Percentiles rank a stretch among this genome's conserved stretches.
These are phyloP conservation scores for Emmonsiellopsis sp. DNA, from an alignment of 2,329 filamentous ascomycete genomes.

Conservation along the genomic window DNA sequence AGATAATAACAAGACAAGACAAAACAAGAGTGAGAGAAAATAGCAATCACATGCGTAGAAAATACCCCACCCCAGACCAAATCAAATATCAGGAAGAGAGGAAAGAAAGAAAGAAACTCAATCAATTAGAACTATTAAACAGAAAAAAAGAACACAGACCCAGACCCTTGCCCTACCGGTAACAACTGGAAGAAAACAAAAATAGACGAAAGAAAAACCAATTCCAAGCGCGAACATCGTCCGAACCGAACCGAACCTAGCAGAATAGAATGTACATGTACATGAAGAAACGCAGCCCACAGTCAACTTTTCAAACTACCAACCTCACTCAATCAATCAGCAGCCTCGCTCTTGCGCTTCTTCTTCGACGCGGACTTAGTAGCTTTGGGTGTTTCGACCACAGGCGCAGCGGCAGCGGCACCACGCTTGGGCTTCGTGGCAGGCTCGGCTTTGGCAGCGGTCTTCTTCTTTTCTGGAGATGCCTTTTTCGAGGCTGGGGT, in stretches of 20 bases:
- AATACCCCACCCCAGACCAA: too few relatives aligned
- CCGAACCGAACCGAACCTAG: too few relatives aligned
- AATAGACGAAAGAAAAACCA: neutral
- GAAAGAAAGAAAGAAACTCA: too few relatives aligned
- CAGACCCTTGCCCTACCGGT: neutral
- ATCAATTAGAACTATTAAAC: too few relatives aligned
- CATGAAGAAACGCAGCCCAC: too few relatives aligned
- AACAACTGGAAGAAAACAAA: neutral
- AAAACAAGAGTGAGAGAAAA: too few relatives aligned
- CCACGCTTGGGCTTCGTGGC: constrained; percentile 27
- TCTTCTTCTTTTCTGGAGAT: constrained; percentile 26
- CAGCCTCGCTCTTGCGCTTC: constrained; percentile 39
- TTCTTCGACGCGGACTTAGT: constrained; percentile 32
- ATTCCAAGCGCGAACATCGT: too few relatives aligned
- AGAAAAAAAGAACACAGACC: too few relatives aligned
- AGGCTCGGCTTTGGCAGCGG: constrained; percentile 12
- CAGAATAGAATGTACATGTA: too few relatives aligned
- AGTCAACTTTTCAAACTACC: constrained; percentile 1
- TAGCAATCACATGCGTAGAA: too few relatives aligned
- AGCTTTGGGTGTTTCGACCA: constrained; percentile 21
- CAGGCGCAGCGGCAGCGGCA: constrained; percentile 13
- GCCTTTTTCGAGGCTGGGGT: constrained; percentile 27
- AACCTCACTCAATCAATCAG: constrained; percentile 11
- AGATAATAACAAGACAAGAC: too few relatives aligned
- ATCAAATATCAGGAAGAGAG: too few relatives aligned